phyloP scores from a whole-genome alignment of 2,329 filamentous ascomycete genomes.

The Coniosporium tulheliwenetii region DNA sequence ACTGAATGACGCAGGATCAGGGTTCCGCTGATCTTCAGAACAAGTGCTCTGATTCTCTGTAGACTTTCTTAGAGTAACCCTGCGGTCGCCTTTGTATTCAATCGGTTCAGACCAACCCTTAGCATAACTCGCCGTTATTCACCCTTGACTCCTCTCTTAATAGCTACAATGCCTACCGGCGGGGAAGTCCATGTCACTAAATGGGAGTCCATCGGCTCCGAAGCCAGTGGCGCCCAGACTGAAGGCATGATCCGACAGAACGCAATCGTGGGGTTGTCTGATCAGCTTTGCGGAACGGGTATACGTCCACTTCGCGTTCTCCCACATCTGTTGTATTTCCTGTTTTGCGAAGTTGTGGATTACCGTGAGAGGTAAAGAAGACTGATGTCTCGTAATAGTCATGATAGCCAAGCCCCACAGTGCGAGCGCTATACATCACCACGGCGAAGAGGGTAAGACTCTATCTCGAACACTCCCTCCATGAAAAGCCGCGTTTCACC shows the following conservation, averaged over 20 bases:
- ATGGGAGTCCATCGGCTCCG: slow-evolving; percentile 12
- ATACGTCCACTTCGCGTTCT: slow-evolving; percentile 12
- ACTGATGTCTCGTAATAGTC: slow-evolving; percentile 23
- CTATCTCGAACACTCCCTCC: not conserved
- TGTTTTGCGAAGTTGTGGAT: slow-evolving; percentile 2
- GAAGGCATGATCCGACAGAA: slow-evolving; percentile 33
- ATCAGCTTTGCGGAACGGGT: slow-evolving; percentile 53
- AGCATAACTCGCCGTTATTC: too few relatives aligned
- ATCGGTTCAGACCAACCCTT: too few relatives aligned
- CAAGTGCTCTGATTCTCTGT: too few relatives aligned
- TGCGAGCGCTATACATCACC: slow-evolving; percentile 49
- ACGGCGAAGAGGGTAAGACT: slow-evolving; percentile 47
- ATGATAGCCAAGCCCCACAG: slow-evolving; percentile 49
- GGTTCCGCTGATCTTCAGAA: too few relatives aligned
- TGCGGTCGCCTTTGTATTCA: too few relatives aligned
- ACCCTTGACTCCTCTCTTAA: not conserved
- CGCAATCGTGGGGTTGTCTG: slow-evolving; percentile 48
- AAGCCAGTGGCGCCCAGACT: slow-evolving; percentile 29
- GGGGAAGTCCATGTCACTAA: slow-evolving; percentile 36
- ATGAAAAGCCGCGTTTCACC: too few relatives aligned
- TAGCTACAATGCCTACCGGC: not conserved
- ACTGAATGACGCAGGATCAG: too few relatives aligned
- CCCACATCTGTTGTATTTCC: too few relatives aligned
- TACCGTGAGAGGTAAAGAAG: not conserved
- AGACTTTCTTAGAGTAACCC: too few relatives aligned